Percentiles rank a stretch among this genome's conserved stretches.
These are phyloP conservation scores for Suillus clintonianus DNA, from an alignment of 768 basidiomycete species.

Conservation along the genomic window DNA sequence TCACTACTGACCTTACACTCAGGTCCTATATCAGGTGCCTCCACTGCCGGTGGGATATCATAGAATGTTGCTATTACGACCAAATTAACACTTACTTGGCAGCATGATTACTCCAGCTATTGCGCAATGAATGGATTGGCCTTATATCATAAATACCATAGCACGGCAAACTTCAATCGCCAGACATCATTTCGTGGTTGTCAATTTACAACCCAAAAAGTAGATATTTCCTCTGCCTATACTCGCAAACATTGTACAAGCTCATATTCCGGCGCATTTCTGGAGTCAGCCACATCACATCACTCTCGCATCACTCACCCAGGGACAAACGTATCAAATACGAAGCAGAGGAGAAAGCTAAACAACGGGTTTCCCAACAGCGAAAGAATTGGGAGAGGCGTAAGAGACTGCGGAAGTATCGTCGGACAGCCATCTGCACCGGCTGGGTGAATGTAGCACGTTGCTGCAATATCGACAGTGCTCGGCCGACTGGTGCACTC, in stretches of 20 bases:
- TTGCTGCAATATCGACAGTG: too few relatives aligned
- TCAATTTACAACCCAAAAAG: constrained; percentile 60
- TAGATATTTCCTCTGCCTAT: constrained; percentile 39
- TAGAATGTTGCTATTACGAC: too few relatives aligned
- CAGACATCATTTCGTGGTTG: constrained; percentile 62
- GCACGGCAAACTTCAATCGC: constrained; percentile 82
- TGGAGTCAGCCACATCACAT: constrained; percentile 80
- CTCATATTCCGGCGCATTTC: constrained; percentile 73
- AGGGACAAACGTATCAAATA: constrained; percentile 80
- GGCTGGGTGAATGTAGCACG: too few relatives aligned
- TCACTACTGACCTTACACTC: too few relatives aligned
- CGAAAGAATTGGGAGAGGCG: constrained; percentile 74
- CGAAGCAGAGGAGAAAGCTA: constrained; percentile 74
- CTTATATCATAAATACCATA: too few relatives aligned
- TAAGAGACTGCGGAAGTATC: constrained; percentile 68
- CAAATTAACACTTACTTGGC: too few relatives aligned
- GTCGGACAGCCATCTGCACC: too few relatives aligned
- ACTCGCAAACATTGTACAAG: constrained; percentile 64
- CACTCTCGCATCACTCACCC: constrained; percentile 77
- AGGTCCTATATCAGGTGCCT: too few relatives aligned
- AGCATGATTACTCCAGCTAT: too few relatives aligned
- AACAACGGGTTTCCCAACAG: constrained; percentile 74
- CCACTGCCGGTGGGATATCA: too few relatives aligned
- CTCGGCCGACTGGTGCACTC: too few relatives aligned
- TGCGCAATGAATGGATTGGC: too few relatives aligned